These are phyloP conservation scores for Aspergillus unguis DNA, from an alignment of 2,329 filamentous ascomycete species.

Conservation along the genomic window DNA sequence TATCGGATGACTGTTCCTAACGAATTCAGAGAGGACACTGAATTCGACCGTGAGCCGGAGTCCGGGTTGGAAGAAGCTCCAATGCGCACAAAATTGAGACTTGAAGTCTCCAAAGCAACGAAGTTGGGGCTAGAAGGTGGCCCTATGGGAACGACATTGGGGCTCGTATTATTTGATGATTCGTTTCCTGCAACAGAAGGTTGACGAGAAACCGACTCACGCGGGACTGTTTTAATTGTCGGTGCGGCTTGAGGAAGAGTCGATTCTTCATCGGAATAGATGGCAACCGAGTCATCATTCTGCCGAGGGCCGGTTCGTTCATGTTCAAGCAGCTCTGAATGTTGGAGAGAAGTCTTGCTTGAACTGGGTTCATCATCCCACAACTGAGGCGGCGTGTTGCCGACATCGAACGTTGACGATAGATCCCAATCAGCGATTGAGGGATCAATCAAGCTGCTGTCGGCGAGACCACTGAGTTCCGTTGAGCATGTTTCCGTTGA, in stretches of 20 bases:
- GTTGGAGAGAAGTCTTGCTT: conserved; percentile 36
- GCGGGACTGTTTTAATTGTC: conserved; percentile 38
- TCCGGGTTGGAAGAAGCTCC: conserved; percentile 32
- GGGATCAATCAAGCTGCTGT: conserved; percentile 27
- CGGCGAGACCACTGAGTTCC: conserved; percentile 24
- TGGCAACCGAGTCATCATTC: conserved; percentile 21
- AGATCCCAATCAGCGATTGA: conserved; percentile 35
- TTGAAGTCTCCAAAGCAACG: conserved; percentile 38
- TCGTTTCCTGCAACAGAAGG: conserved; percentile 21
- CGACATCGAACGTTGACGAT: conserved; percentile 36
- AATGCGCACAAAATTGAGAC: conserved; percentile 36
- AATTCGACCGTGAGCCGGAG: conserved; percentile 35
- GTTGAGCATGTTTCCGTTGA: conserved; percentile 31
- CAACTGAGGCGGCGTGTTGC: conserved; percentile 36
- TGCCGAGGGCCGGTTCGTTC: conserved; percentile 22
- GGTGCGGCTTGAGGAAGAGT: conserved; percentile 31
- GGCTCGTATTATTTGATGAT: conserved; percentile 36
- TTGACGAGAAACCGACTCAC: conserved; percentile 30
- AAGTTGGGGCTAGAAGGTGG: conserved; percentile 42
- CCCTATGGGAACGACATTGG: conserved; percentile 39
- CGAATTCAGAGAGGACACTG: conserved; percentile 40
- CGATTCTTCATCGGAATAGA: conserved; percentile 34
- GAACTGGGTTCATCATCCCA: conserved; percentile 39
- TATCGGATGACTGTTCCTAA: conserved; percentile 42
- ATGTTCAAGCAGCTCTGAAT: conserved; percentile 22